Conservation (phyloP, 2,329 filamentous ascomycete species). For the Thelonectria olida region DNA sequence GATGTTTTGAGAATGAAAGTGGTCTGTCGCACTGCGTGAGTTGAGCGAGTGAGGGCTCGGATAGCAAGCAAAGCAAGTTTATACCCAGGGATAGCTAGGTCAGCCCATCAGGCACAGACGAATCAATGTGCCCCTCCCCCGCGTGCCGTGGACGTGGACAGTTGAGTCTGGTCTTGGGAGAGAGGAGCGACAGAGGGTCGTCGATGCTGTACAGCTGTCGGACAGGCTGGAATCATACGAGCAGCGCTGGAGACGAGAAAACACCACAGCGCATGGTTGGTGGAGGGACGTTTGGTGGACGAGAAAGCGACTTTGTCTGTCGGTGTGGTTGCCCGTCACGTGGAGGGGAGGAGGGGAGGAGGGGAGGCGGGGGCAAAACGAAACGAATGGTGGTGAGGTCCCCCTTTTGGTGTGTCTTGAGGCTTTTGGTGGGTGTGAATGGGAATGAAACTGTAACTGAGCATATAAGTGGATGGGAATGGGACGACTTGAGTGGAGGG, state of each 20-base stretch:
- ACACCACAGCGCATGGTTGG: constrained; percentile 21
- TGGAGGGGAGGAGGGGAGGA: constrained; percentile 23
- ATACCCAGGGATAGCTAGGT: constrained; percentile 22
- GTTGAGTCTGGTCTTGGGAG: constrained; percentile 29
- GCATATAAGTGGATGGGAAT: background rate
- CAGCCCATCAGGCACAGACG: constrained; percentile 37
- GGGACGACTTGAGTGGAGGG: background rate
- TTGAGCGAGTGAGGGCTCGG: constrained; percentile 21
- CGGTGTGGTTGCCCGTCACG: constrained; percentile 40
- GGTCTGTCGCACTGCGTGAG: constrained; percentile 4
- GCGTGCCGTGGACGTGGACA: constrained; percentile 33
- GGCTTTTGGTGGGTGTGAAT: background rate
- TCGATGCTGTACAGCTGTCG: constrained; percentile 23
- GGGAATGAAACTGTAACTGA: background rate
- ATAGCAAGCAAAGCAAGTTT: constrained; percentile 35
- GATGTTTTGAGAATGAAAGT: constrained; percentile 5
- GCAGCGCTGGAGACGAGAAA: constrained; percentile 18
- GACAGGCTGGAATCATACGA: constrained; percentile 34
- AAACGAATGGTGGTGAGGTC: background rate
- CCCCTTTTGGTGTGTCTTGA: background rate
- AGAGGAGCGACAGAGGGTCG: constrained; percentile 24
- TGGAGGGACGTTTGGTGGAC: constrained; percentile 29
- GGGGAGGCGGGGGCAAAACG: background rate
- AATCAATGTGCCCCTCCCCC: constrained; percentile 37
- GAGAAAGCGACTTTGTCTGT: constrained; percentile 26